Evolutionary conservation across 495 filamentous ascomycete species (phyloP).

Genomic region (Zalerion maritima): DNA sequence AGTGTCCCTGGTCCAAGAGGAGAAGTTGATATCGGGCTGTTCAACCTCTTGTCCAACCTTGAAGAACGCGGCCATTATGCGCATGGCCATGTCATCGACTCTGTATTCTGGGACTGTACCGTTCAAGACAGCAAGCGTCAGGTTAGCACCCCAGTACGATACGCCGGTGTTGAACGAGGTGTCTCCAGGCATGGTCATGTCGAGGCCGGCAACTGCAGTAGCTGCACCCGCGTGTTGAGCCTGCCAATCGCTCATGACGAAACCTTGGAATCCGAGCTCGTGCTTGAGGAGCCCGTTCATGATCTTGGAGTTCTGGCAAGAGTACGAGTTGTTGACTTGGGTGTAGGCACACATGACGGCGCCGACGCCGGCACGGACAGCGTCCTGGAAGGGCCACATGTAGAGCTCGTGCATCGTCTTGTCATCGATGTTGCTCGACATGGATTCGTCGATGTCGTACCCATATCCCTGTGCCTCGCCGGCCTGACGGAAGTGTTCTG

Average conservation of each 20-base stretch:
- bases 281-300: slow-evolving; percentile 76
- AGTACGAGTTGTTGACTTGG: slow-evolving; percentile 77
- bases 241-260: slow-evolving; percentile 81
- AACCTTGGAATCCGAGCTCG: slow-evolving; percentile 90
- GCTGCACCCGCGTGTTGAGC: slow-evolving; percentile 76
- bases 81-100: slow-evolving; percentile 80
- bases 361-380: slow-evolving; percentile 48
- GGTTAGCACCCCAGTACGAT: slow-evolving; percentile 76
- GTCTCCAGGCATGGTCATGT: slow-evolving; percentile 96
- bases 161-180: slow-evolving; percentile 52
- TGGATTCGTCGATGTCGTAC: slow-evolving; percentile 45
- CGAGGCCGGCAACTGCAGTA: slow-evolving; percentile 67
- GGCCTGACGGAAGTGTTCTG: slow-evolving; percentile 69
- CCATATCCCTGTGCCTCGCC: slow-evolving; percentile 48
- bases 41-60: slow-evolving; percentile 60
- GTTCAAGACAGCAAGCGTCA: slow-evolving; percentile 73
- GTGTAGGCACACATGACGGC: slow-evolving; percentile 93
- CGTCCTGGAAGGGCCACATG: slow-evolving; percentile 48
- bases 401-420: slow-evolving; percentile 91
- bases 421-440: slow-evolving; percentile 83
- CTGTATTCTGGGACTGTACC: slow-evolving; percentile 84
- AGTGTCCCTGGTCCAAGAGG: slow-evolving; percentile 70
- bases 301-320: slow-evolving; percentile 68
- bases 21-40: slow-evolving; percentile 64
- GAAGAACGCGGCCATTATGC: slow-evolving; percentile 90